A percentile compares a stretch with the other conserved stretches of the same genome.
phyloP scores from a whole-genome alignment of 345 rosid genomes.

The Raphanus raphanistrum region DNA sequence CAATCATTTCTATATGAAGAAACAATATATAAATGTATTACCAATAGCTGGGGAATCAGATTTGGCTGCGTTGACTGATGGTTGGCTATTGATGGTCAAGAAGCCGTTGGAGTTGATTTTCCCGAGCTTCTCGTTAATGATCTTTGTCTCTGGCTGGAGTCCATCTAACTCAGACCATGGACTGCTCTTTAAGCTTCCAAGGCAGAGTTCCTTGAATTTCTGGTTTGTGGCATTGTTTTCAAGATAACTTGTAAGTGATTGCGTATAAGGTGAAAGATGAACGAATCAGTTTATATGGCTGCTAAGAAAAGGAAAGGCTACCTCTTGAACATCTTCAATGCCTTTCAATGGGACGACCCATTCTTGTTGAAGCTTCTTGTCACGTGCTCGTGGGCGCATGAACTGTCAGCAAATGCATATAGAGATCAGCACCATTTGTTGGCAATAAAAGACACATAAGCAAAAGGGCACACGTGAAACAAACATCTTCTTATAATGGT shows the following conservation, averaged over 20 bases:
- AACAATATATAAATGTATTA: conserved; percentile 10
- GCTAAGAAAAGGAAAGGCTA: conserved; percentile 30
- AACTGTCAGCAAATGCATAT: conserved; percentile 27
- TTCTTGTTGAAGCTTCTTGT: conserved; percentile 87
- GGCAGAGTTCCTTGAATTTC: conserved; percentile 81
- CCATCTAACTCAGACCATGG: conserved; percentile 98
- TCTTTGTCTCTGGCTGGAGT: conserved; percentile 91
- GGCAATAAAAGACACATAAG: conserved; percentile 2
- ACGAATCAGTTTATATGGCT: neutral
- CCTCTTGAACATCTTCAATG: conserved; percentile 80
- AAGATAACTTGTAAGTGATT: conserved; percentile 17
- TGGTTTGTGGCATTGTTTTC: conserved; percentile 41
- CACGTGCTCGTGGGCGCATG: conserved; percentile 64
- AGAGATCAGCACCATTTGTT: conserved; percentile 4
- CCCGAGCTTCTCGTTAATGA: conserved; percentile 82
- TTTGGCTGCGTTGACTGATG: conserved; percentile 82
- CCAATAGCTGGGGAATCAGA: conserved; percentile 86
- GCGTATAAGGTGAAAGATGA: conserved; percentile 1
- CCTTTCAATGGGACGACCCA: conserved; percentile 76
- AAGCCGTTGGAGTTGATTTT: conserved; percentile 83
- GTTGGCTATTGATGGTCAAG: conserved; percentile 96
- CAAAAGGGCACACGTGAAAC: neutral
- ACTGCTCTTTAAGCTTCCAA: conserved; percentile 77
- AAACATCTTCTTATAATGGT: neutral
- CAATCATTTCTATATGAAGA: neutral